These are phyloP conservation scores for Hortaea werneckii DNA, from an alignment of 2,329 filamentous ascomycete genomes.

Conservation along the genomic window DNA sequence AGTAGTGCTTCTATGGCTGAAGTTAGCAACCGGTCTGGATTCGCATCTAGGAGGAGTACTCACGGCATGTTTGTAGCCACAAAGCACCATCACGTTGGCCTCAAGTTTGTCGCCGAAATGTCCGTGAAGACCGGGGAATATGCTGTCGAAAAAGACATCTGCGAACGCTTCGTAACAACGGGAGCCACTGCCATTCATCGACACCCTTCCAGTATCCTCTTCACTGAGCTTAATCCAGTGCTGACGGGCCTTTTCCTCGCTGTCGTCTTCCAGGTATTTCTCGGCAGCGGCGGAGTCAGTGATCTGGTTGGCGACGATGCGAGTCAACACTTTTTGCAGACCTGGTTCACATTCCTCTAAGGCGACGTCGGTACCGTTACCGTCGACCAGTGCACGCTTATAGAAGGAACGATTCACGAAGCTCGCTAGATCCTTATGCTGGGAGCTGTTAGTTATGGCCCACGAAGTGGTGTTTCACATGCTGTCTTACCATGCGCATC, in stretches of 20 bases:
- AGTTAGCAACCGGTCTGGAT: background rate
- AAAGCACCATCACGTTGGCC: conserved; percentile 10
- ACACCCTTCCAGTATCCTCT: background rate
- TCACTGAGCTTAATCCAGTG: conserved; percentile 9
- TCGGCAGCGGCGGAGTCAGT: background rate
- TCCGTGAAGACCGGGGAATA: conserved; percentile 6
- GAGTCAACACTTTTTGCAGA: conserved; percentile 1
- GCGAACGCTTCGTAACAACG: conserved; percentile 1
- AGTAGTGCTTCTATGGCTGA: background rate
- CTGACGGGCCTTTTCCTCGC: conserved; percentile 4
- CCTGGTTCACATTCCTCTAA: conserved; percentile 3
- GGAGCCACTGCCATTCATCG: conserved; percentile 2
- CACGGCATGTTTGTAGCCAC: conserved; percentile 6
- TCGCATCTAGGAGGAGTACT: conserved; percentile 2
- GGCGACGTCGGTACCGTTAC: background rate
- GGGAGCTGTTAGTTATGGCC: too few species aligned
- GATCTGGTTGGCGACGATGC: conserved; percentile 2
- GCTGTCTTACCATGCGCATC: background rate
- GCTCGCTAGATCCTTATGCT: conserved; percentile 1
- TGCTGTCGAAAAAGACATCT: conserved; percentile 7
- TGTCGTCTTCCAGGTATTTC: background rate
- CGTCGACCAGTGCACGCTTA: conserved; percentile 2
- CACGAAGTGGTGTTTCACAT: too few species aligned
- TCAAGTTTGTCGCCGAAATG: conserved; percentile 5
- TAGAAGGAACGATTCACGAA: conserved; percentile 9